Evolutionary conservation across 768 basidiomycete species (phyloP).

Genomic region (Kwoniella dendrophila): DNA sequence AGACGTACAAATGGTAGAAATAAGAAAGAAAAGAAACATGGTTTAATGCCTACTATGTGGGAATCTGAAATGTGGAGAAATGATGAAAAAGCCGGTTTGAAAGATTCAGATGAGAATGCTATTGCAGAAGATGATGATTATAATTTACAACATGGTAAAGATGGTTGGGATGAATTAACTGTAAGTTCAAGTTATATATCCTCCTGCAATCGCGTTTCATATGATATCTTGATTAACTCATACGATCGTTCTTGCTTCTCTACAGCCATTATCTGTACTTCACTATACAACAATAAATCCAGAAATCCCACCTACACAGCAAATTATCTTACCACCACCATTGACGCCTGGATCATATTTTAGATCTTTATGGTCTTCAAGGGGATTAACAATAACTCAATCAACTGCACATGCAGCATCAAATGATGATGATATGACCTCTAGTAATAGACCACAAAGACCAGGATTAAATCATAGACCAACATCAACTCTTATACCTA

Average conservation of each 20-base stretch:
- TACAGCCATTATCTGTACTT: constrained; percentile 30
- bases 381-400: not conserved
- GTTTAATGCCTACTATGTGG: constrained; percentile 42
- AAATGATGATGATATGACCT: not conserved
- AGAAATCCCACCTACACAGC: constrained; percentile 5
- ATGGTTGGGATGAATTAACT: constrained; percentile 33
- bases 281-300: constrained; percentile 18
- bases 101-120: not conserved
- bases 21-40: constrained; percentile 36
- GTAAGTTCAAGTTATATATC: constrained; percentile 9
- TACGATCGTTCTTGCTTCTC: constrained; percentile 4
- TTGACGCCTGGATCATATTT: constrained; percentile 2
- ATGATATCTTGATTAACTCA: not conserved
- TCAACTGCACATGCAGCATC: not conserved
- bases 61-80: constrained; percentile 39
- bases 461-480: constrained; percentile 6
- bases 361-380: constrained; percentile 19
- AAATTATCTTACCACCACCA: constrained; percentile 8
- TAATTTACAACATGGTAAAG: constrained; percentile 6
- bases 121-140: not conserved
- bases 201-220: not conserved
- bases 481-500: constrained; percentile 8
- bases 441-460: constrained; percentile 12
- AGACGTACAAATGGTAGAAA: not conserved
- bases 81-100: constrained; percentile 19